Percentiles rank a stretch among this genome's conserved stretches.
These are phyloP conservation scores for Heterobasidion irregulare DNA, from an alignment of 1,284 basidiomycete species.

Conservation along the genomic window DNA sequence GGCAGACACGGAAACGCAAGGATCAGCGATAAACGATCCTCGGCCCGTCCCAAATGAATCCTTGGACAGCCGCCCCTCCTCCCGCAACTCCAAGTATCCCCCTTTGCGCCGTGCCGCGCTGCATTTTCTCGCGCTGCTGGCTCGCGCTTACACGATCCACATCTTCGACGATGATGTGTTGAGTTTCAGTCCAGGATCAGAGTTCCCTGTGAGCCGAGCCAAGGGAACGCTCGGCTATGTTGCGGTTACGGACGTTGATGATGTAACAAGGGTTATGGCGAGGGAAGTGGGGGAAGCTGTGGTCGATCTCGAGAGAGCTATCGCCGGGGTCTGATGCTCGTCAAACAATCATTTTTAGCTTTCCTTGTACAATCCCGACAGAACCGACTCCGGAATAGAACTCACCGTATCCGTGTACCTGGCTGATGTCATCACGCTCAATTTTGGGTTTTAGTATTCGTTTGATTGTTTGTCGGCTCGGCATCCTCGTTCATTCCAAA, in stretches of 20 bases:
- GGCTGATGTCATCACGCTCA: too few species aligned
- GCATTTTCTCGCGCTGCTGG: slow-evolving; percentile 64
- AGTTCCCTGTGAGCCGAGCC: slow-evolving; percentile 40
- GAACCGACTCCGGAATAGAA: too few species aligned
- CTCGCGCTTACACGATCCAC: slow-evolving; percentile 42
- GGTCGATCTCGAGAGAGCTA: slow-evolving; percentile 40
- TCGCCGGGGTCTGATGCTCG: background rate
- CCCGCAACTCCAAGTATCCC: slow-evolving; percentile 60
- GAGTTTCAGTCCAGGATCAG: slow-evolving; percentile 9
- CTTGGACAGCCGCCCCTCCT: slow-evolving; percentile 49
- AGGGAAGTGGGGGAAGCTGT: slow-evolving; percentile 59
- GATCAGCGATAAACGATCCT: too few species aligned
- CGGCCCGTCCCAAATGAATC: too few species aligned
- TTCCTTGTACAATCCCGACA: background rate
- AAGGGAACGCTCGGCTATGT: slow-evolving; percentile 65
- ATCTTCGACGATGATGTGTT: slow-evolving; percentile 31
- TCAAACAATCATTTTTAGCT: background rate
- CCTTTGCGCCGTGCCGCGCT: slow-evolving; percentile 76
- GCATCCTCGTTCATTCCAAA: too few species aligned
- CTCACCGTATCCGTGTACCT: too few species aligned
- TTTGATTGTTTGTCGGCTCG: too few species aligned
- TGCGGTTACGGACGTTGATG: slow-evolving; percentile 65
- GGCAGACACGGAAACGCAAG: background rate
- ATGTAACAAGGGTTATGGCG: slow-evolving; percentile 71
- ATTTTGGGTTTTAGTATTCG: too few species aligned